Base-by-base conservation (phyloP, 805 yeast genomes). In the Saccharomycopsis lassenensis region DNA sequence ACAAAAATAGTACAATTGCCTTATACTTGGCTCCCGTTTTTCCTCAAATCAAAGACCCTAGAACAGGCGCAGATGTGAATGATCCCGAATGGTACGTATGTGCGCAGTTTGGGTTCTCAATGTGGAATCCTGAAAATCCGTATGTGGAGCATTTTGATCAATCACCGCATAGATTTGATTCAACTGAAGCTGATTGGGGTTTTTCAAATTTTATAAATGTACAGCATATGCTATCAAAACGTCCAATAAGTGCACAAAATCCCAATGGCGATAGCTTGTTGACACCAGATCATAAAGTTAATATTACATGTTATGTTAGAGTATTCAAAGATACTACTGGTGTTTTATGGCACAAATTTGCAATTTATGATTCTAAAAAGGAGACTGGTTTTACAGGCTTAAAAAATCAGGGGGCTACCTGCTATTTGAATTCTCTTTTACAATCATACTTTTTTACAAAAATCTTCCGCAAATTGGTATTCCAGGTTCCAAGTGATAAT, bases 371-470 rank as follows among this genome's bases (percentile, higher is more conserved):
- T 56, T 86, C 96, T 1, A 85, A 86, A 54, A 71, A 76, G 48
- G 74, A 63, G 35, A 84, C 97, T 0, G 96, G 97, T 0, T 86
- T 67, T 53, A 94, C 86, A 6, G 99, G 99, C 1, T 71, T 91
- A 44, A 78, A 74, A 46, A 91, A 91, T 52, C 99, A 91, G 61
- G 99, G 98, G 45, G 99, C 99, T 2, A 91, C 99, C 0, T 91
- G 99, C 56, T 91, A 91, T 58, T 69, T 91, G 52, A 91, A 91
- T 55, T 89, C 97, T 0, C 65, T 91, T 41, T 58, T 91, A 36
- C 98, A 91, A 56, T 82, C 95, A 7, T 81, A 91, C 48, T 91
- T 67, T 55, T 84, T 84, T 52, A 91, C 98, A 1, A 75, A 74
- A 45, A 62, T 64, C 21, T 91, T 91, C 59, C 69, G 96, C 44